phyloP scores from a whole-genome alignment of 2,329 filamentous ascomycete species.

The Tolypocladium paradoxum region DNA sequence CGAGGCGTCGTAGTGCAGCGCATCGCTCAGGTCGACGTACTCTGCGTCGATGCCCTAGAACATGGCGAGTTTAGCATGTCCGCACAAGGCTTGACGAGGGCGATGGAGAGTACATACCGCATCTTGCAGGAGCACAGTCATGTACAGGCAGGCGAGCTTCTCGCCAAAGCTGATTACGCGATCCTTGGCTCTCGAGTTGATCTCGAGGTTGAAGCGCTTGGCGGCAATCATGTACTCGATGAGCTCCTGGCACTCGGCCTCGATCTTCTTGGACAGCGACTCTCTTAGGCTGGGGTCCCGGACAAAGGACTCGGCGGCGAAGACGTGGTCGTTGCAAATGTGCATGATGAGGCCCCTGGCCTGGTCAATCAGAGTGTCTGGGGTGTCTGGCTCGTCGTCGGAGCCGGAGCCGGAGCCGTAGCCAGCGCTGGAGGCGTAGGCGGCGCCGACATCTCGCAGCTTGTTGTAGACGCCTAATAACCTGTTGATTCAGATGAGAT shows the following conservation, averaged over 20 bases:
- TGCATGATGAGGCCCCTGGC: constrained; percentile 69
- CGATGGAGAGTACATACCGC: constrained; percentile 30
- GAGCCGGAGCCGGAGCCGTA: constrained; percentile 37
- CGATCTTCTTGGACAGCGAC: constrained; percentile 54
- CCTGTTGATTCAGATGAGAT: constrained; percentile 18
- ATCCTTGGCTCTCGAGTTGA: constrained; percentile 69
- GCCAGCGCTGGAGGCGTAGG: constrained; percentile 30
- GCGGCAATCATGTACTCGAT: constrained; percentile 59
- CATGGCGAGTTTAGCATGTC: neutral
- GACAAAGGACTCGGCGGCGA: constrained; percentile 56
- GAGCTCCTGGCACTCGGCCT: constrained; percentile 70
- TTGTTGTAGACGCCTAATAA: constrained; percentile 50
- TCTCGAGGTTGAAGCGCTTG: constrained; percentile 59
- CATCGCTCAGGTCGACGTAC: constrained; percentile 81
- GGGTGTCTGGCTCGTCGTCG: constrained; percentile 40
- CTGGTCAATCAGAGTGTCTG: constrained; percentile 44
- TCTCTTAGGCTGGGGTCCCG: constrained; percentile 43
- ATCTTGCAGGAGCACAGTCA: constrained; percentile 76
- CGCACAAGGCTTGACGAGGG: neutral
- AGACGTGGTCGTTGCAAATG: constrained; percentile 73
- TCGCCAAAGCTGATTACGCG: constrained; percentile 92
- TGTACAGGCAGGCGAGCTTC: constrained; percentile 87
- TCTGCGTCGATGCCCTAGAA: constrained; percentile 64
- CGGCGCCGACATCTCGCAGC: constrained; percentile 41
- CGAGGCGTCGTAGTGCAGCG: constrained; percentile 56